Evolutionary conservation across 495 filamentous ascomycete species (phyloP).

Genomic region (Cercophora samala): DNA sequence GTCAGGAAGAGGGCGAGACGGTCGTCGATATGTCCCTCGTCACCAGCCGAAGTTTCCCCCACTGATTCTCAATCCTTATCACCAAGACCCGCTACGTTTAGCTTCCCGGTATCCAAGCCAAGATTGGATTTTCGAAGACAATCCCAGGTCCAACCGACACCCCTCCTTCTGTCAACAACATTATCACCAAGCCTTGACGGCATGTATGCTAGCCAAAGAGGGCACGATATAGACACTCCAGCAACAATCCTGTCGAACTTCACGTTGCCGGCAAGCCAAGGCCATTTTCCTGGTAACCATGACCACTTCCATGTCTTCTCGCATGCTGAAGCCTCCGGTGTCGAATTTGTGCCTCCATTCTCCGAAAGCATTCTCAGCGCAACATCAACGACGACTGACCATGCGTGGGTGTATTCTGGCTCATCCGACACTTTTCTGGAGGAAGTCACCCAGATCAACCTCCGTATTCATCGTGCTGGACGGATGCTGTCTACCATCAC

Average conservation of each 20-base stretch:
- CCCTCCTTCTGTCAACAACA: not conserved
- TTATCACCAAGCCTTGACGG: not conserved
- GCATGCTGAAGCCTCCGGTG: not conserved
- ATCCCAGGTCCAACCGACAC: not conserved
- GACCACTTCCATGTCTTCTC: not conserved
- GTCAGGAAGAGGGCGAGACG: conserved; percentile 16
- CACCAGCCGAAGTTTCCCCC: conserved; percentile 8
- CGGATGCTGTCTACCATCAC: not conserved
- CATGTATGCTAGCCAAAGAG: not conserved
- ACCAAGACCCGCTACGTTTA: not conserved
- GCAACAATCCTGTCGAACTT: not conserved
- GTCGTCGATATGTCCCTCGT: conserved; percentile 11
- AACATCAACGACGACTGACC: not conserved
- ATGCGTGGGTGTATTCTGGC: not conserved
- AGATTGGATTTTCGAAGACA: not conserved
- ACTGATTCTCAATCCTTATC: conserved; percentile 4
- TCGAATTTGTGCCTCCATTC: not conserved
- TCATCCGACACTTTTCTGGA: conserved; percentile 16
- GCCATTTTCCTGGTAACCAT: not conserved
- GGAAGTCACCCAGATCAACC: conserved; percentile 13
- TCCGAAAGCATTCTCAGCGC: not conserved
- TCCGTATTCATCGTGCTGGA: conserved; percentile 21
- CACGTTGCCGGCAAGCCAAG: not conserved
- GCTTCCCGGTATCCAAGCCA: not conserved
- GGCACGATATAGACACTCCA: not conserved